phyloP scores from a whole-genome alignment of 495 filamentous ascomycete genomes.

The Tetracladium setigerum region DNA sequence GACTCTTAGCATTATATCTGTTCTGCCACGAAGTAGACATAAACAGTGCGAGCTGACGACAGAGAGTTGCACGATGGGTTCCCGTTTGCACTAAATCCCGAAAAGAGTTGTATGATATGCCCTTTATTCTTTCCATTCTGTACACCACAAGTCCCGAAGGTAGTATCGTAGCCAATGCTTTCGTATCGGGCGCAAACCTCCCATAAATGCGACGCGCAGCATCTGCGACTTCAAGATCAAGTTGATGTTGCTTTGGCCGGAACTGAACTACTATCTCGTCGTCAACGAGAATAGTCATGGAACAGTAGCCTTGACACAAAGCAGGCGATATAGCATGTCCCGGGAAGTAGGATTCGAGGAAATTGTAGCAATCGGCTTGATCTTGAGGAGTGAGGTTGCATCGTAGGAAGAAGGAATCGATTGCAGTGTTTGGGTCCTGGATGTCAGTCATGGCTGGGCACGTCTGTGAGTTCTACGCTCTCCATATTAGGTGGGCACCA shows the following conservation, averaged over 20 bases:
- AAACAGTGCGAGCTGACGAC: constrained; percentile 36
- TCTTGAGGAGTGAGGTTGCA: constrained; percentile 8
- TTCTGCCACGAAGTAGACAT: constrained; percentile 30
- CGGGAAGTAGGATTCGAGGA: constrained; percentile 10
- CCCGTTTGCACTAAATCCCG: constrained; percentile 5
- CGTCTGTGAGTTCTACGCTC: too few species aligned
- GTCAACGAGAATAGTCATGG: constrained; percentile 37
- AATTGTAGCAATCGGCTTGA: constrained; percentile 8
- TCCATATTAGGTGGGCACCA: too few species aligned
- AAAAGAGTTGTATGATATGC: constrained; percentile 29
- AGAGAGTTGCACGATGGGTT: constrained; percentile 24
- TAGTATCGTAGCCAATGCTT: constrained; percentile 4
- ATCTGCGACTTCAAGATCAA: constrained; percentile 33
- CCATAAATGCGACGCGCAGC: constrained; percentile 33
- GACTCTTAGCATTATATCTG: not conserved
- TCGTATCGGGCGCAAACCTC: constrained; percentile 29
- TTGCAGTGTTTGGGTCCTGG: not conserved
- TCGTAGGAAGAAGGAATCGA: constrained; percentile 16
- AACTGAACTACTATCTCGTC: constrained; percentile 39
- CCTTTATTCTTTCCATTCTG: constrained; percentile 33
- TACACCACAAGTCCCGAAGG: constrained; percentile 28
- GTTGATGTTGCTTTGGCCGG: constrained; percentile 32
- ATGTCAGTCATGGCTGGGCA: not conserved
- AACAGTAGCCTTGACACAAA: constrained; percentile 44
- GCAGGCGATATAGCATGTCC: constrained; percentile 17